Base-by-base conservation (phyloP, 2,329 filamentous ascomycete genomes). In the Monilinia aucupariae region DNA sequence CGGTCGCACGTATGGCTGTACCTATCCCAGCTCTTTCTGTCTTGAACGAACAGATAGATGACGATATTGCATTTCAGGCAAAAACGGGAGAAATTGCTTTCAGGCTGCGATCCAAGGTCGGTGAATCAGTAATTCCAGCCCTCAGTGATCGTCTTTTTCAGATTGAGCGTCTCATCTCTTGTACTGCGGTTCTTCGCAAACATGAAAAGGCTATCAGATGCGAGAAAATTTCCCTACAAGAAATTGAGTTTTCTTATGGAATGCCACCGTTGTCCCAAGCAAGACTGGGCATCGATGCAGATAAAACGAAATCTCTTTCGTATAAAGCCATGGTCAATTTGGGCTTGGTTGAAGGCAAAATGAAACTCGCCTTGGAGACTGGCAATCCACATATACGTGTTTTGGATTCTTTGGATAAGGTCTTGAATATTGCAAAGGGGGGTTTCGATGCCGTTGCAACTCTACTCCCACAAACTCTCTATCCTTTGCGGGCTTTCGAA, bases 101-200 rank as follows among this genome's bases (percentile, higher is more conserved):
- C 50, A 70, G 72, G 2, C 62, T 75, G n/a, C 68, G 67, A 10
- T 71, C 69, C 48, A 65, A 64, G 54, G 60, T 74, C 49, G 73
- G 73, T 17, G 70, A 71, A 55, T 64, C 71, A 9, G 60, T 73
- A 43, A 68, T 74, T 43, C 60, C 68, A 12, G 58, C 60, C 30
- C 67, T 75, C 6, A 65, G 69, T n/a, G 69, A 74, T 47, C 68
- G 69, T 25, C 56, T 71, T 78, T 80, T 65, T 78, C 81, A 58
- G 81, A 86, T 94, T 63, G 85, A 89, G 70, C 83, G 87, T 25
- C 80, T 94, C 34, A 85, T 91, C 47, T 82, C 82, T 50, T 90
- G 90, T 70, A 79, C 91, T 32, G 82, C 85, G 51, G 85, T 87
- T 1, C 82, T 92, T 66, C 78, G 84, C 61, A 77, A 79, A 66